phyloP scores from a whole-genome alignment of 1,284 basidiomycete genomes.

The Volvariella surrecta region DNA sequence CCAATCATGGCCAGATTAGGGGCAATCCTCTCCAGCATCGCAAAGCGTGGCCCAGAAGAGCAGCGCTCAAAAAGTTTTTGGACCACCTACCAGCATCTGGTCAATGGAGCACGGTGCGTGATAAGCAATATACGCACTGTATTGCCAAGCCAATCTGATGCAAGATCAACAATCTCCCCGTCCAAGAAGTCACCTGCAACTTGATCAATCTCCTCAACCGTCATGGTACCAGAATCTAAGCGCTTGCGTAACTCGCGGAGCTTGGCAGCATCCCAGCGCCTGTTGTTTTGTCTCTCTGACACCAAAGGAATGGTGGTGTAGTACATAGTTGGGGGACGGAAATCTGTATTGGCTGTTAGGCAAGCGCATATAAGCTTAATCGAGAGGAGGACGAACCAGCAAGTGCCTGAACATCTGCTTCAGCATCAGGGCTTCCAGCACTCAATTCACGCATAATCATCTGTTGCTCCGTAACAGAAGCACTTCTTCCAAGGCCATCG shows the following conservation, averaged over 20 bases:
- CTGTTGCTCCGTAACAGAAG: constrained; percentile 82
- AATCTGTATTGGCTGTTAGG: constrained; percentile 37
- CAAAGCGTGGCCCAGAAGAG: constrained; percentile 67
- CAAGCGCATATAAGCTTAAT: constrained; percentile 1
- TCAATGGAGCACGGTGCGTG: constrained; percentile 9
- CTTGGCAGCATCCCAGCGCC: constrained; percentile 90
- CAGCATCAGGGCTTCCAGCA: constrained; percentile 68
- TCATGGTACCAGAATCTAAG: constrained; percentile 76
- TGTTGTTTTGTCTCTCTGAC: constrained; percentile 75
- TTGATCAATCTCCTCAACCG: constrained; percentile 83
- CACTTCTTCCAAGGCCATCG: constrained; percentile 53
- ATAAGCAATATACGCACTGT: constrained; percentile 50
- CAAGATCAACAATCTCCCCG: constrained; percentile 85
- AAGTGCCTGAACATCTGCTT: constrained; percentile 75
- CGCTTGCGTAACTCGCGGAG: constrained; percentile 91
- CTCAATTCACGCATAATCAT: constrained; percentile 93
- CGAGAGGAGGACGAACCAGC: constrained; percentile 51
- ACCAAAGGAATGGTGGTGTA: constrained; percentile 88
- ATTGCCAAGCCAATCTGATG: constrained; percentile 99
- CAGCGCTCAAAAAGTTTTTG: constrained; percentile 95
- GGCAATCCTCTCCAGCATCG: constrained; percentile 89
- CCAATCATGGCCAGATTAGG: constrained; percentile 97
- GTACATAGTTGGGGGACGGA: constrained; percentile 85
- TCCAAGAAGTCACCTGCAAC: constrained; percentile 88
- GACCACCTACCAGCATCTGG: constrained; percentile 51